Conservation (phyloP, 805 yeast genomes). For the Yamadazyma phyllophila region DNA sequence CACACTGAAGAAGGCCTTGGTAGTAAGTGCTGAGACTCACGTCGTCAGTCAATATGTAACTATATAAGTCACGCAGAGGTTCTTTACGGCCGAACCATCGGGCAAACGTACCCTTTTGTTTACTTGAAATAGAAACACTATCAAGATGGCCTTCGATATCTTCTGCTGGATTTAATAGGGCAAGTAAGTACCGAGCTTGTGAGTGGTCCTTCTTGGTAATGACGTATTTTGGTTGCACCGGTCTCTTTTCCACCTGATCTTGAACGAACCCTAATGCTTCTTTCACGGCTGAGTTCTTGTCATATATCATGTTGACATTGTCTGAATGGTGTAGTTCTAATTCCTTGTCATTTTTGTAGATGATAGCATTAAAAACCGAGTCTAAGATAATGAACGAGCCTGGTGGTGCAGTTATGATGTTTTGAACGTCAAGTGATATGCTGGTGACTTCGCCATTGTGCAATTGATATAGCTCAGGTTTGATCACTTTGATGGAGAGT, state of each 20-base stretch:
- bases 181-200: slow-evolving; percentile 32
- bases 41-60: slow-evolving; percentile 21
- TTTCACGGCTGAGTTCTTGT: slow-evolving; percentile 10
- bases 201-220: slow-evolving; percentile 38
- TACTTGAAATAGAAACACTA: background rate
- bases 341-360: slow-evolving; percentile 18
- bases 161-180: slow-evolving; percentile 29
- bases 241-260: slow-evolving; percentile 9
- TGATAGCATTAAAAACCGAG: slow-evolving; percentile 23
- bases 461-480: slow-evolving; percentile 27
- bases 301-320: slow-evolving; percentile 19
- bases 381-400: slow-evolving; percentile 28
- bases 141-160: background rate
- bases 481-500: slow-evolving; percentile 23
- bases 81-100: slow-evolving; percentile 1
- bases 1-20: slow-evolving; percentile 21
- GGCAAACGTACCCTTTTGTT: slow-evolving; percentile 4
- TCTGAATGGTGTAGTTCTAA: slow-evolving; percentile 28
- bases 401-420: slow-evolving; percentile 13
- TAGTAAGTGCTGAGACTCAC: slow-evolving; percentile 26
- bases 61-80: slow-evolving; percentile 4
- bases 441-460: background rate
- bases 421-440: slow-evolving; percentile 19
- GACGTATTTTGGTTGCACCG: slow-evolving; percentile 22
- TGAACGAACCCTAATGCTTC: slow-evolving; percentile 18